phyloP scores from a whole-genome alignment of 371 early-diverging fungal species.

The Actinomortierella ambigua region DNA sequence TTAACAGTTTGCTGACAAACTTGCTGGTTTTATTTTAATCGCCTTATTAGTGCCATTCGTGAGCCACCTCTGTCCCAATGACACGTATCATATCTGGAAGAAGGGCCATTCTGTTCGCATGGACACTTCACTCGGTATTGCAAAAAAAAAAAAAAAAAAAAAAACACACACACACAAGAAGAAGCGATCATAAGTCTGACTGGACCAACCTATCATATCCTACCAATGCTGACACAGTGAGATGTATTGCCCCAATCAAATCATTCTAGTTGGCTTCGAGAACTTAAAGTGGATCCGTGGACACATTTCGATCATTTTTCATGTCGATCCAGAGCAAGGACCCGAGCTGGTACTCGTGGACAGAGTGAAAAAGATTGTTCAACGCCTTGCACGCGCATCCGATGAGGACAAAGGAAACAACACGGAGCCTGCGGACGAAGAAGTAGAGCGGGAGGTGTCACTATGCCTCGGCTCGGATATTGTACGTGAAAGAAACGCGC shows the following conservation, averaged over 20 bases:
- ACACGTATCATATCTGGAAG: constrained; percentile 47
- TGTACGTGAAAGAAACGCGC: too few species aligned
- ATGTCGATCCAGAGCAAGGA: constrained; percentile 34
- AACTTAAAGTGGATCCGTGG: constrained; percentile 45
- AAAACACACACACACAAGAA: too few species aligned
- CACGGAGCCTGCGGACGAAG: constrained; percentile 27
- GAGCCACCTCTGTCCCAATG: constrained; percentile 45
- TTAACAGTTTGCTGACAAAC: neutral
- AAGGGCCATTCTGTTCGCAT: constrained; percentile 44
- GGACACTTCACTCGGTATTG: constrained; percentile 43
- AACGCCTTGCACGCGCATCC: constrained; percentile 23
- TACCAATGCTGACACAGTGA: too few species aligned
- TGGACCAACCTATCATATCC: too few species aligned
- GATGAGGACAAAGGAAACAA: constrained; percentile 13
- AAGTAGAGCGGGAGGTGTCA: constrained; percentile 38
- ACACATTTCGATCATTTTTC: constrained; percentile 45
- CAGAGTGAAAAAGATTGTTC: constrained; percentile 40
- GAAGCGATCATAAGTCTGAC: too few species aligned
- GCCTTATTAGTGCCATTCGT: constrained; percentile 31
- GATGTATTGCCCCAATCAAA: too few species aligned
- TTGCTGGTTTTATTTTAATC: neutral
- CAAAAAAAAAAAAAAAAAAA: neutral
- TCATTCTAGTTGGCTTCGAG: constrained; percentile 43
- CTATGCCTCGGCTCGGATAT: constrained; percentile 35
- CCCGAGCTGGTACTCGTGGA: constrained; percentile 40